A percentile compares a stretch with the other conserved stretches of the same genome.
These are phyloP conservation scores for Kazachstania sp. DNA, from an alignment of 1,139 yeast genomes.

Conservation along the genomic window DNA sequence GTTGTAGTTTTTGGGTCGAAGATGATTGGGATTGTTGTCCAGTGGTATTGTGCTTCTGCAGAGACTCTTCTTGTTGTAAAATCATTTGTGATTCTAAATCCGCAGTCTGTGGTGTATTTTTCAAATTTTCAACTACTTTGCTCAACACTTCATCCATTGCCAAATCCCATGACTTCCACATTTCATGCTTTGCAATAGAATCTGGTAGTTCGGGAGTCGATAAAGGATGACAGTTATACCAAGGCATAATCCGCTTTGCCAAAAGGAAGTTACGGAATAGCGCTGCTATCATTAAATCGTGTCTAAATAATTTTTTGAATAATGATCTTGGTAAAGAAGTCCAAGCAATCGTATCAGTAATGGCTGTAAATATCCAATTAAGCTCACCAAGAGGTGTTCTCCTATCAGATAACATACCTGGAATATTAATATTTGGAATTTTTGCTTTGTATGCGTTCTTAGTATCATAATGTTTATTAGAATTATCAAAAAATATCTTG, in stretches of 20 bases:
- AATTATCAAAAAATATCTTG: conserved; percentile 38
- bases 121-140: conserved; percentile 42
- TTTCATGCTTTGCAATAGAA: conserved; percentile 66
- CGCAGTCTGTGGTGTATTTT: conserved; percentile 26
- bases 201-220: conserved; percentile 93
- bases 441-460: conserved; percentile 32
- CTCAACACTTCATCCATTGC: conserved; percentile 91
- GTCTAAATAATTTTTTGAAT: conserved; percentile 84
- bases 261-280: conserved; percentile 82
- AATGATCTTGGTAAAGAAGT: conserved; percentile 80
- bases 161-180: conserved; percentile 99
- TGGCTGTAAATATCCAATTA: conserved; percentile 96
- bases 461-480: conserved; percentile 8
- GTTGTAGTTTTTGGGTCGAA: conserved; percentile 11
- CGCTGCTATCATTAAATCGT: conserved; percentile 95
- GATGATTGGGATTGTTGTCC: conserved; percentile 12
- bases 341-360: conserved; percentile 98
- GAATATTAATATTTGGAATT: conserved; percentile 53
- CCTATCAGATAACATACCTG: conserved; percentile 87
- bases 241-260: conserved; percentile 92
- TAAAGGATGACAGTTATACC: conserved; percentile 86
- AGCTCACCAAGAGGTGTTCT: conserved; percentile 93
- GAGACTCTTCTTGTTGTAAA: conserved; percentile 22
- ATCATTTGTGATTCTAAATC: conserved; percentile 21
- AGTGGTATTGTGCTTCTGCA: conserved; percentile 16